A percentile compares a stretch with the other conserved stretches of the same genome.
Conservation (phyloP, 2,329 filamentous ascomycete species). For the Madurella fahalii region DNA sequence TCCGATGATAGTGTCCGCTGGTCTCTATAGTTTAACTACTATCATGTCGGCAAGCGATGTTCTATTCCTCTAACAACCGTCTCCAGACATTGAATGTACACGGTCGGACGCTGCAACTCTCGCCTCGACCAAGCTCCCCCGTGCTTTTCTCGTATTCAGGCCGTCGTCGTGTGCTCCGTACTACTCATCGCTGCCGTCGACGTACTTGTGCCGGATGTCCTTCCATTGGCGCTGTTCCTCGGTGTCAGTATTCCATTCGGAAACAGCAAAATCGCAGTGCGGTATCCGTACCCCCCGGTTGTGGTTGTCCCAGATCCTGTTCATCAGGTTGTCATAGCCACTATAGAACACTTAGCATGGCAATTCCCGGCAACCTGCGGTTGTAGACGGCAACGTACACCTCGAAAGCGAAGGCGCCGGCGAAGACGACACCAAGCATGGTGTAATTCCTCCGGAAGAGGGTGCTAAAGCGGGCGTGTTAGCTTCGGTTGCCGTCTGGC, state of each 20-base stretch:
- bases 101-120: conserved; percentile 7
- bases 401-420: conserved; percentile 83
- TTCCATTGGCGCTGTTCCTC: conserved; percentile 90
- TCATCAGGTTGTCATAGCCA: conserved; percentile 75
- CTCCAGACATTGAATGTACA: conserved; percentile 21
- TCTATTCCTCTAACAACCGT: conserved; percentile 21
- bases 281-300: conserved; percentile 73
- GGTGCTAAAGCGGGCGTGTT: conserved; percentile 51
- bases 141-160: neutral
- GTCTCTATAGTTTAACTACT: neutral
- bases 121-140: conserved; percentile 2
- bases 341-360: conserved; percentile 44
- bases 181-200: conserved; percentile 65
- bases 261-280: neutral
- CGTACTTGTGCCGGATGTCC: conserved; percentile 90
- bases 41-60: conserved; percentile 6
- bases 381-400: conserved; percentile 60
- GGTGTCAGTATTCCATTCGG: conserved; percentile 29
- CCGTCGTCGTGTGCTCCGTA: conserved; percentile 38
- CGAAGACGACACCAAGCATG: conserved; percentile 85
- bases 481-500: conserved; percentile 15
- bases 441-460: conserved; percentile 82
- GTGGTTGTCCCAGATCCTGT: conserved; percentile 83
- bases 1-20: no score
- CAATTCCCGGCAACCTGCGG: conserved; percentile 2